phyloP scores from a whole-genome alignment of 140 eudicot species.

The Anethum foeniculum region DNA sequence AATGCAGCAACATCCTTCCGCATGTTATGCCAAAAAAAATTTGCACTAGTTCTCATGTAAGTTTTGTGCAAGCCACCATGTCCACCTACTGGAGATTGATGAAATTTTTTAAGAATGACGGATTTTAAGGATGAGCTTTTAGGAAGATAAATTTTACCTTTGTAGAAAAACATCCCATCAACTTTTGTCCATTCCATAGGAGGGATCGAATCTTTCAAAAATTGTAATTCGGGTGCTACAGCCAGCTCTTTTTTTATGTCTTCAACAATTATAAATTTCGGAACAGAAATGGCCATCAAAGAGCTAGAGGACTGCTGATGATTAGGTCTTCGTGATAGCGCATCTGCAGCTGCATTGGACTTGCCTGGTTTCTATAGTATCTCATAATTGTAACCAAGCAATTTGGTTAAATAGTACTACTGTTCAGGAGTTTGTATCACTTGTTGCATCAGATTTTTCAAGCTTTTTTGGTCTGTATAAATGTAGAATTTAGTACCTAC shows the following conservation, averaged over 20 bases:
- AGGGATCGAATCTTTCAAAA: background rate
- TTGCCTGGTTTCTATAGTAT: background rate
- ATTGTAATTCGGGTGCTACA: background rate
- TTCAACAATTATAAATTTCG: background rate
- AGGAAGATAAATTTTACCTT: background rate
- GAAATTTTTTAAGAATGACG: background rate
- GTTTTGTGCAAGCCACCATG: background rate
- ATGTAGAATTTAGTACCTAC: background rate
- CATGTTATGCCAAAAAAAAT: background rate
- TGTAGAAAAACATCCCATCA: background rate
- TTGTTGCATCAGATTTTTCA: background rate
- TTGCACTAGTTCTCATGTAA: background rate
- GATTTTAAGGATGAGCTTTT: background rate
- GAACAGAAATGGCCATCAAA: background rate
- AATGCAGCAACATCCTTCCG: background rate
- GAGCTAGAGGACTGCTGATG: background rate
- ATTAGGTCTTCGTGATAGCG: background rate
- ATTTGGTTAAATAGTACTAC: background rate
- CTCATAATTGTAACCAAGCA: slow-evolving; percentile 10
- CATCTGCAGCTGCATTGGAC: background rate
- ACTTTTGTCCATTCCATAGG: background rate
- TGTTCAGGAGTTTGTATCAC: background rate
- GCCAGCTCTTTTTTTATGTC: background rate
- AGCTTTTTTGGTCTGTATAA: background rate
- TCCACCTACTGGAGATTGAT: background rate